Conservation (phyloP, 331 rosid species). For the Saraca asoca region DNA sequence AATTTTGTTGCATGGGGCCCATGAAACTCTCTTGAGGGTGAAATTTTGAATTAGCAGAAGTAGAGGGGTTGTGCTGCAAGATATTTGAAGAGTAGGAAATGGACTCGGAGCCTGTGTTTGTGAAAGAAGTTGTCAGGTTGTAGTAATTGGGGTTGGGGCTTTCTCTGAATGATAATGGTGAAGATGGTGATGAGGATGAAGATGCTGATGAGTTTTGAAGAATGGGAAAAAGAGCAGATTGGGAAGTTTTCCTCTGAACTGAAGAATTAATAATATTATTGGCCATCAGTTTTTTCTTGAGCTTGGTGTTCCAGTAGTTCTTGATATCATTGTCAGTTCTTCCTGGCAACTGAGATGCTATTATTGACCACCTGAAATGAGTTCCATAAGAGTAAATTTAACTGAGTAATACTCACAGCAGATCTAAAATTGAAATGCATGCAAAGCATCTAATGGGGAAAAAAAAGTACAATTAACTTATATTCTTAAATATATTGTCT, state of each 20-base stretch:
- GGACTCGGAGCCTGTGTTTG: constrained; percentile 34
- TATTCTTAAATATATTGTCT: too few species aligned
- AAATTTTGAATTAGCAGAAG: constrained; percentile 33
- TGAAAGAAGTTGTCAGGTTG: constrained; percentile 36
- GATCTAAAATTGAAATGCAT: constrained; percentile 39
- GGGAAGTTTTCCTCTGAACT: constrained; percentile 38
- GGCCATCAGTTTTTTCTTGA: constrained; percentile 64
- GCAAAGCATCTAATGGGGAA: neutral
- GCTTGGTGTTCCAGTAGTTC: constrained; percentile 91
- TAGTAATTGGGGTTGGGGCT: constrained; percentile 29
- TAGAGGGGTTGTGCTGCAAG: constrained; percentile 35
- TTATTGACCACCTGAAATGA: constrained; percentile 79
- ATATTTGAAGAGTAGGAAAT: constrained; percentile 48
- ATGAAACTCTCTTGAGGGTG: constrained; percentile 51
- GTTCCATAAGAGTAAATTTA: constrained; percentile 19
- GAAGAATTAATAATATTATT: constrained; percentile 20
- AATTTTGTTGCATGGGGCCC: constrained; percentile 32
- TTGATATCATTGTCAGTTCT: constrained; percentile 90
- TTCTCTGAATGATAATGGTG: constrained; percentile 43
- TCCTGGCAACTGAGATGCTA: constrained; percentile 81
- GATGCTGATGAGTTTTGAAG: constrained; percentile 46
- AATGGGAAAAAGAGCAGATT: constrained; percentile 37
- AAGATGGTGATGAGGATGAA: constrained; percentile 30
- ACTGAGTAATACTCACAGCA: constrained; percentile 10
- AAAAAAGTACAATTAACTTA: neutral